These are phyloP conservation scores for Crithidia bombi DNA, from an alignment of 208 protist genomes.

Conservation along the genomic window DNA sequence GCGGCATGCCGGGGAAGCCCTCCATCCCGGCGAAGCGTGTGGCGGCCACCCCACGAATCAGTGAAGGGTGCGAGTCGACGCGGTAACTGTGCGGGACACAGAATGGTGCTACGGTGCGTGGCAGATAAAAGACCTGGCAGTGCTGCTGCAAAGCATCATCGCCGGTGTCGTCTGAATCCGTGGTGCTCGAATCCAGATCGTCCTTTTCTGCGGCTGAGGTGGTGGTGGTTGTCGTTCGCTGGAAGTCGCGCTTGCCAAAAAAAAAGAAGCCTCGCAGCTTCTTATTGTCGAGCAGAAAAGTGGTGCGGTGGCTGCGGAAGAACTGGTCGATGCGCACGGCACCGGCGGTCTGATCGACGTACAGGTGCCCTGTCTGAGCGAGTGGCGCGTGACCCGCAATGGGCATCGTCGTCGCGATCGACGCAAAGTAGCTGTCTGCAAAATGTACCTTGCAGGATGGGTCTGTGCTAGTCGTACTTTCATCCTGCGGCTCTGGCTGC, in stretches of 20 bases:
- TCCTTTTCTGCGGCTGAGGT: not conserved
- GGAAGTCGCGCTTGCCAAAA: constrained; percentile 20
- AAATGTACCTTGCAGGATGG: constrained; percentile 30
- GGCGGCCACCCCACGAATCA: constrained; percentile 61
- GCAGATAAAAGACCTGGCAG: constrained; percentile 36
- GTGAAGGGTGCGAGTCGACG: constrained; percentile 5
- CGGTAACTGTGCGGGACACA: constrained; percentile 53
- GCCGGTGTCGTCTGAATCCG: not conserved
- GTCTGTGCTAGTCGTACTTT: not conserved
- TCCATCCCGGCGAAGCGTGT: constrained; percentile 47
- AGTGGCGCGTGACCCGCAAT: constrained; percentile 12
- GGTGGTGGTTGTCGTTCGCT: not conserved
- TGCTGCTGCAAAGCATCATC: not conserved
- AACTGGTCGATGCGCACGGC: constrained; percentile 40
- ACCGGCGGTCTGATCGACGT: constrained; percentile 28
- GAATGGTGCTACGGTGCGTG: constrained; percentile 26
- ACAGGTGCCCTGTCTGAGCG: constrained; percentile 42
- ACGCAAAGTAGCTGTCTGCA: constrained; percentile 37
- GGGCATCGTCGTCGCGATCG: constrained; percentile 42
- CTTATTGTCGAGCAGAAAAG: constrained; percentile 35
- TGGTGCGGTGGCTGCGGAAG: constrained; percentile 28
- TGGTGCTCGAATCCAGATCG: not conserved
- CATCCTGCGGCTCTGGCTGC: not conserved
- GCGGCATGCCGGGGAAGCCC: constrained; percentile 31
- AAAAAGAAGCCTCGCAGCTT: constrained; percentile 28